Evolutionary conservation across 176 grass and related monocot genomes (phyloP), one percentile per base, ranked within the genome.

Genomic region (Musa acuminata): DNA sequence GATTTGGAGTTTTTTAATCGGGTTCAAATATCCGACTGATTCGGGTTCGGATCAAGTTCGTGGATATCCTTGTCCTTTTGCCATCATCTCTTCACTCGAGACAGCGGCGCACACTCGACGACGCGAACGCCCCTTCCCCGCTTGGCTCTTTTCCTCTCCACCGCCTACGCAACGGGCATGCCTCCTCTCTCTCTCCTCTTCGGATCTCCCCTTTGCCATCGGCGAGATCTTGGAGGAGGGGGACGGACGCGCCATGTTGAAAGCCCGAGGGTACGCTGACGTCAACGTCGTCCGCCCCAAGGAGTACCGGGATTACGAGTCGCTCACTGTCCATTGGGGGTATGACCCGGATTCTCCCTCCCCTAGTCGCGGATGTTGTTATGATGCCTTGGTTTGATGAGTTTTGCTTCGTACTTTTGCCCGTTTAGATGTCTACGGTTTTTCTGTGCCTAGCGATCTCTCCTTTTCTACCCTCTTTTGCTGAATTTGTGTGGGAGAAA

Each of bases 251-350:
- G 43, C 35, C 43, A 51, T 51, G 67, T 70, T 43, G 43, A 70
- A 70, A n/a, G 16, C 67, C 43, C 67, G 67, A 24, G 67, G 20
- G 16, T 70, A 21, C 67, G 11, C 67, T 43, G 67, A 70, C 16
- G 67, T 21, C 9, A 70, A 70, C 67, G 43, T 70, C 19, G 35
- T 70, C 67, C 67, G 43, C 10, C 67, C 67, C 35, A 70, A 70
- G 67, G 67, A 70, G 67, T 70, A 70, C 67, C 21, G 67, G 67
- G 67, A 70, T 70, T 70, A 70, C 67, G 67, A 70, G 48, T 70
- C 67, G 14, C 67, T 70, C 67, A 70, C 67, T 16, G 43, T 70
- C 43, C 16, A 50, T 2, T 70, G 67, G 67, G 67, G 67, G 67
- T 70, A 50, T 20, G 67, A 19, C 16, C 13, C 20, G 11, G 54